Conservation (phyloP, 768 basidiomycete species). For the Boletellus ananiceps region DNA sequence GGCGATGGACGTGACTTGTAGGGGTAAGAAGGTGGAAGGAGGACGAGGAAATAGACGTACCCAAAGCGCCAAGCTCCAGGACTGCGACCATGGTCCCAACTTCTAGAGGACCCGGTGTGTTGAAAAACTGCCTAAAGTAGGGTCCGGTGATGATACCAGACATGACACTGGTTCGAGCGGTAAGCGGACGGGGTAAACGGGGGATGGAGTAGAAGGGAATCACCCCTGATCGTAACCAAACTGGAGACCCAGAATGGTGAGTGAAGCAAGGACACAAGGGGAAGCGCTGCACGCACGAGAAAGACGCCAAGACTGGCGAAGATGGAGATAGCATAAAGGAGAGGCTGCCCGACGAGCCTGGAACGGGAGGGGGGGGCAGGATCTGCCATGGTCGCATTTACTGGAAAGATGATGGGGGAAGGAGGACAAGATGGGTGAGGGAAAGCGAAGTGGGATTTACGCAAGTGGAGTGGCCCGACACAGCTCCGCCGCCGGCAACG, state of each 20-base stretch:
- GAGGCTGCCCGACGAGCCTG: conserved; percentile 70
- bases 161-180: conserved; percentile 58
- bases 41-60: conserved; percentile 39
- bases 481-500: conserved; percentile 6
- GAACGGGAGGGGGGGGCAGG: conserved; percentile 29
- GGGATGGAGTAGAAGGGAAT: conserved; percentile 5
- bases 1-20: conserved; percentile 77
- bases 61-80: conserved; percentile 86
- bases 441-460: conserved; percentile 9
- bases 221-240: conserved; percentile 89
- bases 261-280: not conserved
- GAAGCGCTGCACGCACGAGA: conserved; percentile 47
- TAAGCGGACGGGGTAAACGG: conserved; percentile 3
- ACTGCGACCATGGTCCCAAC: conserved; percentile 97
- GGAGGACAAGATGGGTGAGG: conserved; percentile 11
- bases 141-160: conserved; percentile 88
- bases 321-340: conserved; percentile 74
- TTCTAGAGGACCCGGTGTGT: conserved; percentile 66
- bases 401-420: conserved; percentile 17
- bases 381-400: conserved; percentile 55
- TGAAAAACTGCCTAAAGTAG: conserved; percentile 78
- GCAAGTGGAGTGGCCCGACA: conserved; percentile 18
- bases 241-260: conserved; percentile 31
- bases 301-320: conserved; percentile 86
- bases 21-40: not conserved